These are phyloP conservation scores for Seiridium unicorne DNA, from an alignment of 2,329 filamentous ascomycete species.

Conservation along the genomic window DNA sequence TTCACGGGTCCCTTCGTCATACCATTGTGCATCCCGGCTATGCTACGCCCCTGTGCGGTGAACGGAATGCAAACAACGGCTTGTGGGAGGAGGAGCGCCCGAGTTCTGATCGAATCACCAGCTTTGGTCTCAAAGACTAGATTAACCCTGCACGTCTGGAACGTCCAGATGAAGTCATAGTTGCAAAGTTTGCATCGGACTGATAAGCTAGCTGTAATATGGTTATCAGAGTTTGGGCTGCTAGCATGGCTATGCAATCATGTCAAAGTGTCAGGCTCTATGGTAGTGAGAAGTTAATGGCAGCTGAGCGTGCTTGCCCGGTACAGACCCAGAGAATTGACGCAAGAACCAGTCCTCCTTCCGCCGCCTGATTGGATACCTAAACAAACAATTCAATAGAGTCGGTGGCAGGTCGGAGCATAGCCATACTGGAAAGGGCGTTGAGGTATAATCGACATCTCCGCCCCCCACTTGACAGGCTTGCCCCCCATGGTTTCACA, in stretches of 20 bases:
- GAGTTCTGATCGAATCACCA: background rate
- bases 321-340: background rate
- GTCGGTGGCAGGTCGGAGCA: background rate
- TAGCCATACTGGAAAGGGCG: background rate
- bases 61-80: no score
- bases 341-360: background rate
- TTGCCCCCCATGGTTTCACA: background rate
- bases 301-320: background rate
- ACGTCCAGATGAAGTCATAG: background rate
- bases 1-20: background rate
- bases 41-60: background rate
- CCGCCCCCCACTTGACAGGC: background rate
- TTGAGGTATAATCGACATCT: background rate
- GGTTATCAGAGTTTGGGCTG: background rate
- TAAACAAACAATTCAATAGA: background rate
- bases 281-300: background rate
- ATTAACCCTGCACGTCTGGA: background rate
- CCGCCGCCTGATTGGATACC: background rate
- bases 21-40: background rate
- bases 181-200: background rate
- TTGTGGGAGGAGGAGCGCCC: background rate
- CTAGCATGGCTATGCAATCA: background rate
- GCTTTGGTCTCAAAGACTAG: background rate
- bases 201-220: background rate
- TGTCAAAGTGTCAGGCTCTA: background rate